Conservation (phyloP, 2,329 filamentous ascomycete genomes). For the Aureobasidium sp. region DNA sequence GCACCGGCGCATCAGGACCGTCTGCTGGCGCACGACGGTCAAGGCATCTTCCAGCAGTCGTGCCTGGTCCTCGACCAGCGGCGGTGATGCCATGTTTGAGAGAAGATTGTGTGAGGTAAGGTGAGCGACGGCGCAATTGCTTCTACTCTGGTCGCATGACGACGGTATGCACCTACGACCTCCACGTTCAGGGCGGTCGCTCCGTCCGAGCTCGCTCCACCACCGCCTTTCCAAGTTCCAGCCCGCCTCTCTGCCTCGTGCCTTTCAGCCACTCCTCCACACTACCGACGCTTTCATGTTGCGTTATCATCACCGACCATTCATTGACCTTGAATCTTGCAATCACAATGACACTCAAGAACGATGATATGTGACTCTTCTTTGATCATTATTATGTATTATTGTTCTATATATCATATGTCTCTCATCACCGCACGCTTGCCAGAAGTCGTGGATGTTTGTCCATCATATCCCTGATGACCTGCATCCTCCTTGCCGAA, state of each 20-base stretch:
- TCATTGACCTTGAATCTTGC: too few relatives aligned
- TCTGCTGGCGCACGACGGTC: constrained; percentile 93
- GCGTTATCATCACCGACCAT: not conserved
- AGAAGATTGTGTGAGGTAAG: not conserved
- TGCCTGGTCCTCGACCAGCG: constrained; percentile 54
- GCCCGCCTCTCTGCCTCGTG: not conserved
- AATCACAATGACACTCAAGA: not conserved
- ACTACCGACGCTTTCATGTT: not conserved
- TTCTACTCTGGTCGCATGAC: constrained; percentile 7
- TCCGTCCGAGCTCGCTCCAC: not conserved
- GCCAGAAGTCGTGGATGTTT: not conserved
- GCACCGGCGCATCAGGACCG: constrained; percentile 93
- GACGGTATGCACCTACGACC: not conserved
- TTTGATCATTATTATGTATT: constrained; percentile 4
- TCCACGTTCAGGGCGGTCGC: not conserved
- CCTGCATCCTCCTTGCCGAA: not conserved
- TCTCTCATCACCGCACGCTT: not conserved
- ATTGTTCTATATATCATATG: not conserved
- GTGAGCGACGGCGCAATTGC: constrained; percentile 6
- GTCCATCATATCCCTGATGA: not conserved
- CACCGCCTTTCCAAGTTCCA: not conserved
- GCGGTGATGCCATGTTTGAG: constrained; percentile 37
- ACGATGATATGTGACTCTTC: not conserved
- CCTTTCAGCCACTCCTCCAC: not conserved
- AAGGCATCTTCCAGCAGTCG: constrained; percentile 96